These are phyloP conservation scores for Daedalea quercina DNA, from an alignment of 768 basidiomycete species.

Conservation along the genomic window DNA sequence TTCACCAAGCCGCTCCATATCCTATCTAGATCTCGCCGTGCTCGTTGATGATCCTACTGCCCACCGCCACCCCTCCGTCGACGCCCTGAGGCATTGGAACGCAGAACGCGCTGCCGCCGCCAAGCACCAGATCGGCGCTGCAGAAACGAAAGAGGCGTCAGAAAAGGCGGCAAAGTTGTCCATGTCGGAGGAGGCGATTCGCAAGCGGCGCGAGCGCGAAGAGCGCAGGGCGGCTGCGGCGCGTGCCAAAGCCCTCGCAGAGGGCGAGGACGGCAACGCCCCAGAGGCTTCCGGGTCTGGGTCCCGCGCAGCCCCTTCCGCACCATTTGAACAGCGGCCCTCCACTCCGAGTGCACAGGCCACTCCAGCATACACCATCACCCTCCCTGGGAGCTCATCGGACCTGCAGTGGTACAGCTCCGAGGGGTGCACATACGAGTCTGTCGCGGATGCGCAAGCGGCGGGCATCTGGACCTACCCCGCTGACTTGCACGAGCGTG, in stretches of 20 bases:
- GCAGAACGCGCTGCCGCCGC: constrained; percentile 38
- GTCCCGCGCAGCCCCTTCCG: neutral
- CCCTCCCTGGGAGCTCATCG: constrained; percentile 60
- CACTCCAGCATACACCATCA: constrained; percentile 40
- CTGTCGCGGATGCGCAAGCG: constrained; percentile 51
- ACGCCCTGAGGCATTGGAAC: constrained; percentile 50
- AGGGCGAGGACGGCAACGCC: constrained; percentile 10
- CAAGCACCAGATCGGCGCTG: constrained; percentile 40
- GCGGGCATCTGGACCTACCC: constrained; percentile 81
- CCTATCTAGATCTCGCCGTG: constrained; percentile 57
- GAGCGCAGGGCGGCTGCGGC: constrained; percentile 28
- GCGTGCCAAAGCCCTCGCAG: constrained; percentile 18
- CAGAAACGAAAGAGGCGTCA: constrained; percentile 42
- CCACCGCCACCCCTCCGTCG: constrained; percentile 40
- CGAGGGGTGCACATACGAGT: constrained; percentile 36
- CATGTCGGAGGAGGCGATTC: constrained; percentile 46
- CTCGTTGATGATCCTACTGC: constrained; percentile 68
- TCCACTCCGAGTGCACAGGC: constrained; percentile 9
- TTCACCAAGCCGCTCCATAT: neutral
- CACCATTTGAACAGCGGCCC: constrained; percentile 8
- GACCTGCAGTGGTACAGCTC: constrained; percentile 64
- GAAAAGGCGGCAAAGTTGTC: constrained; percentile 28
- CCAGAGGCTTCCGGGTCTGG: neutral
- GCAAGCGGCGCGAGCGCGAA: constrained; percentile 70
- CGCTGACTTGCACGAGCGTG: constrained; percentile 52